phyloP scores from a whole-genome alignment of 2,329 filamentous ascomycete genomes.

The Trichoderma sp. region DNA sequence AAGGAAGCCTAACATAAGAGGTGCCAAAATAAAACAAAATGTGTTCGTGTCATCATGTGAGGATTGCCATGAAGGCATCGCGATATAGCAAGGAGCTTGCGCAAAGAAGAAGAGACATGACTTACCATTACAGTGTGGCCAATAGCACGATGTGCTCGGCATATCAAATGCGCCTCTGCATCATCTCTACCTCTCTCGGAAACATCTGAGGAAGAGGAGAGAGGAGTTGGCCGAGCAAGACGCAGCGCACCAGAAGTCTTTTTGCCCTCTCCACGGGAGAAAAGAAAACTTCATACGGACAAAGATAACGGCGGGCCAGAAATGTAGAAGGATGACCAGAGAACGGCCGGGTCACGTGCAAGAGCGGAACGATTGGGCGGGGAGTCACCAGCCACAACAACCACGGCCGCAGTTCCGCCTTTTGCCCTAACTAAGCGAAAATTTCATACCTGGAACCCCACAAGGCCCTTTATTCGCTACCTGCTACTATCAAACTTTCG shows the following conservation, averaged over 20 bases:
- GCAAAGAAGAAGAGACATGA: constrained; percentile 28
- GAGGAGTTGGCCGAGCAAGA: neutral
- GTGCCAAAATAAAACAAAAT: constrained; percentile 71
- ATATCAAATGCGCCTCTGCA: neutral
- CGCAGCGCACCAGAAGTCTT: neutral
- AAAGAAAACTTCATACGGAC: constrained; percentile 4
- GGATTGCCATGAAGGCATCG: constrained; percentile 22
- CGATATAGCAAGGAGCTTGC: constrained; percentile 11
- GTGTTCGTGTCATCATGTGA: constrained; percentile 70
- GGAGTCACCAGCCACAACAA: neutral
- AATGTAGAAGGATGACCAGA: constrained; percentile 3
- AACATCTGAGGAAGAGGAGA: neutral
- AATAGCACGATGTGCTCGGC: neutral
- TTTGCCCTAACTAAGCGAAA: constrained; percentile 53
- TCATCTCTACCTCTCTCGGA: neutral
- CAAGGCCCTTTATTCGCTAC: constrained; percentile 31
- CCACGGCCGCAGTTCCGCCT: constrained; percentile 30
- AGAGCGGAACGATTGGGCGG: neutral
- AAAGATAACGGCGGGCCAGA: constrained; percentile 9
- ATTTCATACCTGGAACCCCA: constrained; percentile 47
- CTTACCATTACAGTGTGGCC: constrained; percentile 40
- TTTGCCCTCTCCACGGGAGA: neutral
- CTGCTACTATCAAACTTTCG: constrained; percentile 33
- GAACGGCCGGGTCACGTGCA: constrained; percentile 16
- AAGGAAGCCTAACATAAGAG: constrained; percentile 83